Percentiles rank a stretch among this genome's conserved stretches.
phyloP scores from a whole-genome alignment of 176 grass and related monocot species.

The Aegilops umbellulata region DNA sequence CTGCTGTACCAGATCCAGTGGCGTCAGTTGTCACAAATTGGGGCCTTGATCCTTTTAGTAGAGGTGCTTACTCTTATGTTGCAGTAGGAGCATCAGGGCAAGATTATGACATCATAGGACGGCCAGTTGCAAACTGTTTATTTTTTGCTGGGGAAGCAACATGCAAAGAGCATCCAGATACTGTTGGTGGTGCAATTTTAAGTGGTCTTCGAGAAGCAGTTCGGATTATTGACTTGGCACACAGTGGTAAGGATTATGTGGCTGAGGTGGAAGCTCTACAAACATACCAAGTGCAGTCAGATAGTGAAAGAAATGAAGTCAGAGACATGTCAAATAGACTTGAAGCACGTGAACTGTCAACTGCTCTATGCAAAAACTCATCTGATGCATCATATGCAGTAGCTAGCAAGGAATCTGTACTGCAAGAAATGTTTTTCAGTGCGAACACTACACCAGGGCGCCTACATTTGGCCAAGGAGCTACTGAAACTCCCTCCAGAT shows the following conservation, averaged over 20 bases:
- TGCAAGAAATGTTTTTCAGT: conserved; percentile 94
- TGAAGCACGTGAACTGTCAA: conserved; percentile 74
- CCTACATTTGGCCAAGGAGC: conserved; percentile 83
- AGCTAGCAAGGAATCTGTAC: conserved; percentile 64
- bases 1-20: conserved; percentile 82
- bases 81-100: conserved; percentile 84
- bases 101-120: conserved; percentile 95
- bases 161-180: conserved; percentile 99
- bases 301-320: conserved; percentile 89
- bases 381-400: conserved; percentile 53
- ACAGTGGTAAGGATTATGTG: conserved; percentile 76
- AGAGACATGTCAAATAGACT: conserved; percentile 82
- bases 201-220: conserved; percentile 97
- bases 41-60: conserved; percentile 92
- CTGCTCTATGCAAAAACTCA: conserved; percentile 67
- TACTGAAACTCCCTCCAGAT: conserved; percentile 65
- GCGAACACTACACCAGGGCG: conserved; percentile 90
- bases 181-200: conserved; percentile 98
- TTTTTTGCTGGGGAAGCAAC: conserved; percentile 99
- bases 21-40: conserved; percentile 96
- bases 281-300: conserved; percentile 65
- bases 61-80: conserved; percentile 97
- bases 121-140: conserved; percentile 83
- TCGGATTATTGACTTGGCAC: conserved; percentile 78
- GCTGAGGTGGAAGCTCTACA: conserved; percentile 89